Evolutionary conservation across 768 basidiomycete genomes (phyloP), one percentile per base, ranked within the genome.

Genomic region (Auricularia cornea): DNA sequence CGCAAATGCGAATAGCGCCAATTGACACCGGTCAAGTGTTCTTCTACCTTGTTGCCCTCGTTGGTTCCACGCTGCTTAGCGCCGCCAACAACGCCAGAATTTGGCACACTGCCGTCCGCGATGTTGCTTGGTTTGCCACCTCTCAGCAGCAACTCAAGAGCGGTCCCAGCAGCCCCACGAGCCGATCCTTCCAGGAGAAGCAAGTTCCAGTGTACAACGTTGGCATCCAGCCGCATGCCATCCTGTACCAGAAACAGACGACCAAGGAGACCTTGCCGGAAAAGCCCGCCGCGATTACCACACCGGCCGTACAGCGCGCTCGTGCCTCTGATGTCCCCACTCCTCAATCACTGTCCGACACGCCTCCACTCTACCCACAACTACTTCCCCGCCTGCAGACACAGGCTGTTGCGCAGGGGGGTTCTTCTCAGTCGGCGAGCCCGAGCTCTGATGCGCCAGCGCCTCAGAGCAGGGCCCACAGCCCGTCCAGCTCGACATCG

Each of bases 41-140:
- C 56, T 64, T 75, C n/a, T 89, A 89, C 71, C 75, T 87, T 60
- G 68, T 77, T n/a, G 68, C 78, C 14, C 72, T 89, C 61, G 69
- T 81, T 26, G 69, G 79, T n/a, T 72, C 78, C 11, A 75, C 79
- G 54, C 66, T 82, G 54, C 73, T 78, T 2, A 87, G 78, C 65
- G 69, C 77, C 54, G 74, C 72, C 60, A 75, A 79, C 14, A 81
- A 84, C 66, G 71, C 77, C 26, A 71, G 71, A 3, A 74, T 89
- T 35, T 88, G 87, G 85, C 70, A 76, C 29, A 75, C 77, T 48
- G 74, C 75, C 63, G 78, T 85, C 30, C 80, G 80, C 59, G 72
- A 76, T 16, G 75, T 81, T 75, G 68, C 80, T 66, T 67, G 73
- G 74, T 73, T 65, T 68, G 61, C 54, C 6, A 68, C 59, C 59